Percentiles rank a stretch among this genome's conserved stretches.
Evolutionary conservation across 345 rosid species (phyloP).

Genomic region (Carallia brachiata): DNA sequence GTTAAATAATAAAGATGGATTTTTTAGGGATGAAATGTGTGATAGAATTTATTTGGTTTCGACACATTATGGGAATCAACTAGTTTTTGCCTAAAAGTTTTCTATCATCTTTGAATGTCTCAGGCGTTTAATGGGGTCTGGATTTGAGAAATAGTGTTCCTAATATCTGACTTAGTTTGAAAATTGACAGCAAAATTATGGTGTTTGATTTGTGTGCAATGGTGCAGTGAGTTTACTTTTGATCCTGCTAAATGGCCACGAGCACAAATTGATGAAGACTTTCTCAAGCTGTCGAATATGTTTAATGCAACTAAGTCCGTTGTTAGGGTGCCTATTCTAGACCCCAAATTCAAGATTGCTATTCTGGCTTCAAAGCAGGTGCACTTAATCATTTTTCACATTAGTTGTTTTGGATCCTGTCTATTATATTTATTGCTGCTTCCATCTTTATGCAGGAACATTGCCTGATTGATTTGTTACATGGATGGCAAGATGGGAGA

Average conservation of each 20-base stretch:
- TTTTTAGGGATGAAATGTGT: neutral
- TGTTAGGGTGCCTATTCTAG: slow-evolving; percentile 74
- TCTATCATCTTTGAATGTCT: neutral
- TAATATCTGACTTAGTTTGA: neutral
- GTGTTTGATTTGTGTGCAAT: slow-evolving; percentile 5
- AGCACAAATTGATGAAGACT: slow-evolving; percentile 68
- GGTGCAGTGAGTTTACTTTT: slow-evolving; percentile 64
- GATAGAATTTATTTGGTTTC: neutral
- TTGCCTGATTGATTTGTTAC: slow-evolving; percentile 81
- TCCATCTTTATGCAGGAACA: slow-evolving; percentile 59
- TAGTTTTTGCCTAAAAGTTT: neutral
- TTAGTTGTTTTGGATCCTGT: neutral
- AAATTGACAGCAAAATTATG: neutral
- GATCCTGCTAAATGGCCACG: slow-evolving; percentile 82
- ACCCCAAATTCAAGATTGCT: slow-evolving; percentile 86
- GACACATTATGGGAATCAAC: neutral
- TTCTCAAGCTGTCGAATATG: slow-evolving; percentile 51
- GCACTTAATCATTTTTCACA: neutral
- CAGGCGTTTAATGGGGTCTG: no score
- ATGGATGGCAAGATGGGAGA: slow-evolving; percentile 85
- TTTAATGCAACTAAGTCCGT: slow-evolving; percentile 62
- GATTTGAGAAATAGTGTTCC: neutral
- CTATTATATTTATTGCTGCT: neutral
- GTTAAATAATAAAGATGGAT: neutral
- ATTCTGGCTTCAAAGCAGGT: slow-evolving; percentile 91